Evolutionary conservation across 1,284 basidiomycete species (phyloP).

Genomic region (Chalciporus sp.): DNA sequence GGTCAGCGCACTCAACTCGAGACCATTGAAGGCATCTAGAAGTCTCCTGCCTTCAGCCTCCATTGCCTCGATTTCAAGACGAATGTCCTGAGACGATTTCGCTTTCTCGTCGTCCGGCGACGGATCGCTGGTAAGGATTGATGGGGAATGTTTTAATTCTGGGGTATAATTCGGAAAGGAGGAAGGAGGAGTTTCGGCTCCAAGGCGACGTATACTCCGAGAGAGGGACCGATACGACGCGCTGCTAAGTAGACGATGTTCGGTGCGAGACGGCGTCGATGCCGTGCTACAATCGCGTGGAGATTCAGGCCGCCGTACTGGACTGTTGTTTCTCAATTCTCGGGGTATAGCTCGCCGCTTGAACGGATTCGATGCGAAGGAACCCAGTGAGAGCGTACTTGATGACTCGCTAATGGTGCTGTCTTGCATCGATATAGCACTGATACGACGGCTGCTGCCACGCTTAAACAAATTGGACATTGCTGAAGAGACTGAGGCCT

Average conservation of each 20-base stretch:
- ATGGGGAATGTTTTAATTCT: slow-evolving; percentile 33
- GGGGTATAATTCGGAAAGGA: slow-evolving; percentile 28
- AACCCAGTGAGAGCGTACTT: slow-evolving; percentile 54
- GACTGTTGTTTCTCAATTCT: slow-evolving; percentile 17
- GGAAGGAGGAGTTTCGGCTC: slow-evolving; percentile 30
- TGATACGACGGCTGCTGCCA: slow-evolving; percentile 49
- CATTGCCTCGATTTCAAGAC: slow-evolving; percentile 61
- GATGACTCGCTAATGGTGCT: slow-evolving; percentile 37
- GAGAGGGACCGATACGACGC: slow-evolving; percentile 27
- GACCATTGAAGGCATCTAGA: slow-evolving; percentile 74
- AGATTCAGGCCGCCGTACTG: slow-evolving; percentile 13
- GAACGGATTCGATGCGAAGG: slow-evolving; percentile 46
- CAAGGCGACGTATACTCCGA: slow-evolving; percentile 29
- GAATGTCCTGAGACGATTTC: slow-evolving; percentile 61
- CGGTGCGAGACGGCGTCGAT: slow-evolving; percentile 17
- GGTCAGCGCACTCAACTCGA: slow-evolving; percentile 69
- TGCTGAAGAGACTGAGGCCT: slow-evolving; percentile 58
- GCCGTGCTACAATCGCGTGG: slow-evolving; percentile 7
- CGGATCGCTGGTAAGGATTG: slow-evolving; percentile 38
- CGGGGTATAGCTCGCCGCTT: slow-evolving; percentile 36
- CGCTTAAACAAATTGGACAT: slow-evolving; percentile 63
- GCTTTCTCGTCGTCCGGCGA: slow-evolving; percentile 53
- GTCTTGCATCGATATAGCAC: slow-evolving; percentile 40
- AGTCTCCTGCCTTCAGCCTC: slow-evolving; percentile 69
- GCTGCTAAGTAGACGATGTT: slow-evolving; percentile 22